Evolutionary conservation across 306 rosid species (phyloP), one percentile per base, ranked within the genome.

Genomic region (Trichosanthes cucumerina): DNA sequence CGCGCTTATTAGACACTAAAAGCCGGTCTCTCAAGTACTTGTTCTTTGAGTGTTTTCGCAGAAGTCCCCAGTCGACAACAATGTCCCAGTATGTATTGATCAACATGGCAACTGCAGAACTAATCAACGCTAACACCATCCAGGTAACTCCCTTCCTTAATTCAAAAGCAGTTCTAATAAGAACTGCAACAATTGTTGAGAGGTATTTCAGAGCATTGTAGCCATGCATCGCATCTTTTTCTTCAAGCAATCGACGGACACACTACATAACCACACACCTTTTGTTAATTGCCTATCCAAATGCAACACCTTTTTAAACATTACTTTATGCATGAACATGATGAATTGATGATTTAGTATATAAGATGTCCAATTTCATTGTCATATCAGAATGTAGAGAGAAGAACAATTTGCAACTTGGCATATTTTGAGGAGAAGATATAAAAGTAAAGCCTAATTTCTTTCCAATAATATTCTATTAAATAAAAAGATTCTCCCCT

Each of bases 1-100:
- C 90, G 38, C 83, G 60, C 41, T 78, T 85, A 24, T 83, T 64
- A 23, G 90, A 85, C 73, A 88, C 14, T 34, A 88, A 24, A 80
- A 91, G 97, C 76, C 90, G 90, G 84, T 89, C 93, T 79, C 93
- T 86, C 76, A 89, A 86, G 91, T 89, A 88, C 38, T 87, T 87
- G 77, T 91, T 91, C 84, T 81, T 87, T 7, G 91, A 89, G 38
- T 78, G 53, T 28, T 85, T 82, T 59, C 83, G 89, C 36, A 88
- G 83, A 59, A 91, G 97, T 50, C 92, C 92, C 93, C 96, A 91
- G 69, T 91, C 96, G 0, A 85, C 78, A 52, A 86, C 85, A 65
- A 89, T 85, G 83, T 91, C 92, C 97, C 93, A 89, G 31, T 87
- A 91, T 34, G 89, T 89, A 47, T 87, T 62, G 44, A 78, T 52